Evolutionary conservation across 768 basidiomycete species (phyloP).

Genomic region (Lactarius sp.): DNA sequence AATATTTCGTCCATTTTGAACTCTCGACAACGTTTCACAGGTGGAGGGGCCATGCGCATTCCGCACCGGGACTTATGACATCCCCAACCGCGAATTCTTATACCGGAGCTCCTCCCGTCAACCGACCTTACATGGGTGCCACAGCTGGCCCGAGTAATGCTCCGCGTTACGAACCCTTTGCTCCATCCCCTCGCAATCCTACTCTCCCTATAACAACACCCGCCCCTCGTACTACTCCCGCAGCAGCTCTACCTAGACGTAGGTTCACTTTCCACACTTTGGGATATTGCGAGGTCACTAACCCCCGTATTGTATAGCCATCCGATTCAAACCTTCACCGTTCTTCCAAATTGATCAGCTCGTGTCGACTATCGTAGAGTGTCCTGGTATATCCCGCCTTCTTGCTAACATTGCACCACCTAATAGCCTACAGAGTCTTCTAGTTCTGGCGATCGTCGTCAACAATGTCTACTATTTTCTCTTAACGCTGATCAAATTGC

Average conservation of each 20-base stretch:
- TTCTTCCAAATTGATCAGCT: conserved; percentile 66
- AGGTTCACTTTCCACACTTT: not conserved
- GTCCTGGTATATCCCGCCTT: conserved; percentile 56
- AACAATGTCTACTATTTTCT: conserved; percentile 56
- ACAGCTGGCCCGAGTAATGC: conserved; percentile 35
- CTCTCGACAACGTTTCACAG: not conserved
- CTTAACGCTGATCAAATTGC: conserved; percentile 58
- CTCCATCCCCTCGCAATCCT: conserved; percentile 15
- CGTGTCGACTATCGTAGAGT: conserved; percentile 64
- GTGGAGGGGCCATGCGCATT: conserved; percentile 19
- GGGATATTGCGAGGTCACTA: not conserved
- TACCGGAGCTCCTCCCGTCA: not conserved
- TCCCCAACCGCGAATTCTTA: conserved; percentile 5
- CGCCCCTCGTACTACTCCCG: not conserved
- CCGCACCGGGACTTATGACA: not conserved
- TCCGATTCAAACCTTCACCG: conserved; percentile 77
- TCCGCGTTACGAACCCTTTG: conserved; percentile 46
- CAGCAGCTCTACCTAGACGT: conserved; percentile 11
- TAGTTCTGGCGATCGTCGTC: conserved; percentile 71
- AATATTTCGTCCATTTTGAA: not conserved
- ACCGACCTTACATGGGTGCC: conserved; percentile 17
- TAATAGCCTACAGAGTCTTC: conserved; percentile 53
- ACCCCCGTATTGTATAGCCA: conserved; percentile 39
- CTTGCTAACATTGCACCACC: conserved; percentile 7
- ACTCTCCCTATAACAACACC: conserved; percentile 11